Evolutionary conservation across 2,329 filamentous ascomycete species (phyloP).

Genomic region (Aspergillus aculeatinus): DNA sequence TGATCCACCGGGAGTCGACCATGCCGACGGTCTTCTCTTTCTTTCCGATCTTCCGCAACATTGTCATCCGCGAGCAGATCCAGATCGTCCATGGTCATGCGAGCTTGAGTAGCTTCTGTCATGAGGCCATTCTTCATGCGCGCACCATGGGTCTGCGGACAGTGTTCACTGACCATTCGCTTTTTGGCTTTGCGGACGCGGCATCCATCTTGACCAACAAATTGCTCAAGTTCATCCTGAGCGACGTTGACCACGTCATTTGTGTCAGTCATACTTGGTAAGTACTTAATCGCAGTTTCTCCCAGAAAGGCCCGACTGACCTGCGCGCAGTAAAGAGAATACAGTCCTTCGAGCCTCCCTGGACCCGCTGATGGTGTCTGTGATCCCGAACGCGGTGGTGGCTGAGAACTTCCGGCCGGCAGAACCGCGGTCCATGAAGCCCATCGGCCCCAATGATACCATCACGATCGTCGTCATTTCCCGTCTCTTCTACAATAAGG

Average conservation of each 20-base stretch:
- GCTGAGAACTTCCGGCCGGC: conserved; percentile 90
- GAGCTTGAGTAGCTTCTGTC: conserved; percentile 87
- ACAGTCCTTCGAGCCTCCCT: conserved; percentile 91
- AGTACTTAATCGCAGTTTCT: neutral
- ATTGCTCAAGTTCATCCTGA: conserved; percentile 89
- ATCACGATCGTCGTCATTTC: conserved; percentile 98
- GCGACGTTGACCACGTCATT: conserved; percentile 96
- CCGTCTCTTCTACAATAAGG: conserved; percentile 97
- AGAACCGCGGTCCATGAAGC: conserved; percentile 55
- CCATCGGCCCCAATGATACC: conserved; percentile 75
- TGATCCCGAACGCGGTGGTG: conserved; percentile 96
- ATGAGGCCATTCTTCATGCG: conserved; percentile 91
- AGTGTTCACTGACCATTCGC: conserved; percentile 94
- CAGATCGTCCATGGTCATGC: conserved; percentile 98
- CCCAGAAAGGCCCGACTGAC: conserved; percentile 6
- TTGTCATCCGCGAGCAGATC: conserved; percentile 88
- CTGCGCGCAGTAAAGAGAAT: conserved; percentile 77
- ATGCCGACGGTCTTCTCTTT: conserved; percentile 98
- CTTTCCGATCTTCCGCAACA: conserved; percentile 96
- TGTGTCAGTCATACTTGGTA: conserved; percentile 98
- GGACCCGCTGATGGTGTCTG: conserved; percentile 94
- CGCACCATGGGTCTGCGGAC: conserved; percentile 94
- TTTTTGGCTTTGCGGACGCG: conserved; percentile 96
- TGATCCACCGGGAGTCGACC: conserved; percentile 90
- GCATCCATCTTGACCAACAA: conserved; percentile 97